phyloP scores from a whole-genome alignment of 768 basidiomycete species.

The Rubroboletus pulcherrimus region DNA sequence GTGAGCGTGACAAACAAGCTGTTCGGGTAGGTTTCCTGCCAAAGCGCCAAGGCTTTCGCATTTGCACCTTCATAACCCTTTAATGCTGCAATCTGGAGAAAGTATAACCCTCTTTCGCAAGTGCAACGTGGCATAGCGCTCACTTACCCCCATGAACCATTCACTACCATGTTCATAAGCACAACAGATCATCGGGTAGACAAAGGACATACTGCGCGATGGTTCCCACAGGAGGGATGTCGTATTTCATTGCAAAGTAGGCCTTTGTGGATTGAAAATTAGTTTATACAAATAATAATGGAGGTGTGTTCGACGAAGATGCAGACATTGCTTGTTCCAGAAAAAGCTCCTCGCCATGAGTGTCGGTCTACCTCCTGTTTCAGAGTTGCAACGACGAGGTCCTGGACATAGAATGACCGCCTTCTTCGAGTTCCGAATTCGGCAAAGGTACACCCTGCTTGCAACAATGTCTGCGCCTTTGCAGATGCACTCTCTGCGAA shows the following conservation, averaged over 20 bases:
- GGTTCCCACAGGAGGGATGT: conserved; percentile 66
- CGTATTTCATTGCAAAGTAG: conserved; percentile 78
- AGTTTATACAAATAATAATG: neutral
- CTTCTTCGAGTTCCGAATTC: conserved; percentile 88
- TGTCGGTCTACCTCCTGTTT: conserved; percentile 57
- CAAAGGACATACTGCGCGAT: conserved; percentile 73
- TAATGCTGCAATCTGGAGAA: conserved; percentile 68
- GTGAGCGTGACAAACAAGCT: conserved; percentile 74
- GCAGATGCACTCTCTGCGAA: conserved; percentile 61
- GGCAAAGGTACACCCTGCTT: conserved; percentile 65
- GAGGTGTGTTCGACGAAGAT: conserved; percentile 11
- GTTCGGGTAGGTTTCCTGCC: conserved; percentile 74
- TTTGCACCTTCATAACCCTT: conserved; percentile 81
- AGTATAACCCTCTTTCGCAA: neutral
- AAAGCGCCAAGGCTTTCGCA: conserved; percentile 69
- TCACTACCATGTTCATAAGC: conserved; percentile 47
- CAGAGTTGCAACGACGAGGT: conserved; percentile 68
- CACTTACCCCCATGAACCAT: conserved; percentile 89
- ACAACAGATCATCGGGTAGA: neutral
- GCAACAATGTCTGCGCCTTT: conserved; percentile 65
- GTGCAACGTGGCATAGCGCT: conserved; percentile 15
- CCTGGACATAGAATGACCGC: conserved; percentile 70
- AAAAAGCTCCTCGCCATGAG: conserved; percentile 42
- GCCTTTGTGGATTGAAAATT: conserved; percentile 43
- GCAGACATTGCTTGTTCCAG: conserved; percentile 85